Conservation (phyloP, 2,329 filamentous ascomycete genomes). For the Diaporthe citrichinensis region DNA sequence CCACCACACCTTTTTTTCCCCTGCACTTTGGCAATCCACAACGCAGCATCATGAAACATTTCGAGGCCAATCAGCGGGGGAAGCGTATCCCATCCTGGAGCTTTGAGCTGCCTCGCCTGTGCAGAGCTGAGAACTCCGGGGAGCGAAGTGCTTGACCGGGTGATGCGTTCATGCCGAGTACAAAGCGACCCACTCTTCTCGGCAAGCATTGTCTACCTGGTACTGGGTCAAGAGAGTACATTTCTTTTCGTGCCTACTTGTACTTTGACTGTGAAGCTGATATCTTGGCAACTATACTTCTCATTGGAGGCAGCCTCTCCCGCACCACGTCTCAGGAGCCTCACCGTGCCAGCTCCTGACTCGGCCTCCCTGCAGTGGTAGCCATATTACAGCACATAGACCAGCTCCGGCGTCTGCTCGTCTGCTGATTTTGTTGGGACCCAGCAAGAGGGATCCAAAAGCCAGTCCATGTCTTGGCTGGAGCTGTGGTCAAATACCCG, state of each 20-base stretch:
- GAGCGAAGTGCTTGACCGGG: slow-evolving; percentile 1
- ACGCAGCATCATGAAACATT: slow-evolving; percentile 23
- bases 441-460: neutral
- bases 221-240: slow-evolving; percentile 17
- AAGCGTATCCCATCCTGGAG: slow-evolving; percentile 10
- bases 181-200: slow-evolving; percentile 9
- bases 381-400: neutral
- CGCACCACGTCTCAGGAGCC: slow-evolving; percentile 11
- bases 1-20: slow-evolving; percentile 22
- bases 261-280: slow-evolving; percentile 16
- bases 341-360: slow-evolving; percentile 30
- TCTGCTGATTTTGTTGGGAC: slow-evolving; percentile 5
- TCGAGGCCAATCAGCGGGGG: slow-evolving; percentile 20
- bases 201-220: slow-evolving; percentile 8
- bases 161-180: slow-evolving; percentile 1
- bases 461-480: neutral
- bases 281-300: slow-evolving; percentile 5
- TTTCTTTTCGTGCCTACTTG: slow-evolving; percentile 1
- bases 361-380: slow-evolving; percentile 27
- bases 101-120: slow-evolving; percentile 3
- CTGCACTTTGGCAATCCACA: slow-evolving; percentile 29
- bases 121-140: slow-evolving; percentile 24
- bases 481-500: neutral
- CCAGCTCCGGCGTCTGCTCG: neutral
- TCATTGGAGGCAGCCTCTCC: slow-evolving; percentile 28